Evolutionary conservation across 257 asterid genomes (phyloP).

Genomic region (Rubia yunnanensis): DNA sequence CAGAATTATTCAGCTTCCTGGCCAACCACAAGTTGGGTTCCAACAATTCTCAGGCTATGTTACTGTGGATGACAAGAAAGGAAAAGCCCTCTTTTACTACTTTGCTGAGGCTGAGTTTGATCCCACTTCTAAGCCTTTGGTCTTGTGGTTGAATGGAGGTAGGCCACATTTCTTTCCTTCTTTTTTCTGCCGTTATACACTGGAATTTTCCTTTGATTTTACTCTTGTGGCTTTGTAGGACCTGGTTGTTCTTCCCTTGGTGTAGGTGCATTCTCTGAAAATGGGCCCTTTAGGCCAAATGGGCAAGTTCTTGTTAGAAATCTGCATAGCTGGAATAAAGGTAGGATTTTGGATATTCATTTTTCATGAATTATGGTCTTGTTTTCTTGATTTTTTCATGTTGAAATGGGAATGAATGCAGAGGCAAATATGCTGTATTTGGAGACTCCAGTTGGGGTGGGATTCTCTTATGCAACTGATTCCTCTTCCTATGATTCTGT

Average conservation of each 20-base stretch:
- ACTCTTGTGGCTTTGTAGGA: constrained; percentile 29
- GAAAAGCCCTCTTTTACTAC: constrained; percentile 51
- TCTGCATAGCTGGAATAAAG: constrained; percentile 67
- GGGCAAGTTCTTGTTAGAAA: constrained; percentile 40
- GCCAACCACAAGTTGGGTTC: constrained; percentile 54
- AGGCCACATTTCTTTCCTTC: constrained; percentile 8
- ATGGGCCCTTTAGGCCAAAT: constrained; percentile 64
- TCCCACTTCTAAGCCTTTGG: constrained; percentile 48
- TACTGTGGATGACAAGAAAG: constrained; percentile 42
- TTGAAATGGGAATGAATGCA: constrained; percentile 11
- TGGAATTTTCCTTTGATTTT: background rate
- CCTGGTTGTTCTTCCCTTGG: constrained; percentile 77
- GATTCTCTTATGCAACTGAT: constrained; percentile 51
- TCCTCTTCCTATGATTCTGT: constrained; percentile 36
- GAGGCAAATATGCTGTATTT: constrained; percentile 67
- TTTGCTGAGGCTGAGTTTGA: constrained; percentile 55
- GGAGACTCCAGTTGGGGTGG: constrained; percentile 70
- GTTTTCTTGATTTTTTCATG: background rate
- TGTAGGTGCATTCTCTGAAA: constrained; percentile 74
- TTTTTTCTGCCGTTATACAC: background rate
- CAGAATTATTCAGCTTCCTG: constrained; percentile 46
- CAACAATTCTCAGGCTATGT: constrained; percentile 65
- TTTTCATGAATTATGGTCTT: background rate
- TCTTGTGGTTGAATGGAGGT: constrained; percentile 74
- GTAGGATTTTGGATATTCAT: constrained; percentile 14